Evolutionary conservation across 2,329 filamentous ascomycete genomes (phyloP), one percentile per base, ranked within the genome.

Genomic region (Fusarium subglutinans): DNA sequence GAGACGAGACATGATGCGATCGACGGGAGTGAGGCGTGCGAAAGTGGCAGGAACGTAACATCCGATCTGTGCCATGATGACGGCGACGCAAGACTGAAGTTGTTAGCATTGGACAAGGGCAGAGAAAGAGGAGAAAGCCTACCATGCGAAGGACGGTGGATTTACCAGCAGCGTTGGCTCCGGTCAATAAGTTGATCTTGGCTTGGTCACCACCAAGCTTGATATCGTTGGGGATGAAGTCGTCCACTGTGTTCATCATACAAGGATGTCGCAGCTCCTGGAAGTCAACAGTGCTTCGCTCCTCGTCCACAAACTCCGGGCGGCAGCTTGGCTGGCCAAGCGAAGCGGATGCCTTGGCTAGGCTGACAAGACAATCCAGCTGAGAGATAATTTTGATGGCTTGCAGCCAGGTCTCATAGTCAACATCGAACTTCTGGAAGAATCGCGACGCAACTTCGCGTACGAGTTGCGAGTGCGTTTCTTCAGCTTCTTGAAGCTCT

Each of bases 1-100:
- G 0, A 99, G 90, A 51, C 96, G 94, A 15, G 96, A 98, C 96
- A 99, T 99, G 86, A 99, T 98, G 62, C 96, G 94, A 81, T 99
- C 96, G 7, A 97, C 91, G 0, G 96, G 96, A 0, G 96, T 98
- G 50, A 99, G 87, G 6, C 89, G 91, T 3, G 96, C 96, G 7
- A 91, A 94, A 24, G 89, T 87, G 67, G 94, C 95, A 3, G 96
- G 96, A 3, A 99, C 90, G 76, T 97, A 93, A 82, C 96, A 98
- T 63, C 96, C 96, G 37, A 99, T 93, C 80, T 99, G 96, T 2
- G 96, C 96, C 90, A 99, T 95, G 77, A 99, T 98, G 56, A 98
- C 96, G 1, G 96, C 96, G 54, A 96, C 91, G 79, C 96, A 99
- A 6, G 96, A 97, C 92, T 94, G 76, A 5, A 82, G 78, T 79